These are phyloP conservation scores for Colletotrichum kahawae DNA, from an alignment of 2,329 filamentous ascomycete genomes.

Conservation along the genomic window DNA sequence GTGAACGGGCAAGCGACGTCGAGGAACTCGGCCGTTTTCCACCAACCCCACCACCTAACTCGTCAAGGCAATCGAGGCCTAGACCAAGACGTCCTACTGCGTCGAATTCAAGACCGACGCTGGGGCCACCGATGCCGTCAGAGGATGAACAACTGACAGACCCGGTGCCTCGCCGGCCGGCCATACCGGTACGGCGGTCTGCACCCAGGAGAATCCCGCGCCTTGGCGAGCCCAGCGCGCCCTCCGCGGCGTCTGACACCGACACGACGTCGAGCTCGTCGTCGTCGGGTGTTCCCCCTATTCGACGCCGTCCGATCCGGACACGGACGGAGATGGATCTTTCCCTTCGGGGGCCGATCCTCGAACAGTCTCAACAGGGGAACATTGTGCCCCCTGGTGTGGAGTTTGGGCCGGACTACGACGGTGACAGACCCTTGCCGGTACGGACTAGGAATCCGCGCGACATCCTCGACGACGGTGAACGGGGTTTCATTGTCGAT, in stretches of 20 bases:
- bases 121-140: not conserved
- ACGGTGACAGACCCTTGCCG: not conserved
- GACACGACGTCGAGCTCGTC: slow-evolving; percentile 14
- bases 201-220: not conserved
- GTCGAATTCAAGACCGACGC: not conserved
- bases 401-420: slow-evolving; percentile 1
- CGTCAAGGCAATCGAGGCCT: not conserved
- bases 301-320: slow-evolving; percentile 1
- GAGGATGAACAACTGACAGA: slow-evolving; percentile 10
- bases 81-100: not conserved
- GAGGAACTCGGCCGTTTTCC: not conserved
- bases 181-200: not conserved
- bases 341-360: slow-evolving; percentile 2
- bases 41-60: not conserved
- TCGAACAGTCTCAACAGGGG: not conserved
- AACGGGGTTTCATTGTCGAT: slow-evolving; percentile 17
- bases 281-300: not conserved
- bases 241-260: slow-evolving; percentile 5
- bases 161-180: slow-evolving; percentile 1
- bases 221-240: not conserved
- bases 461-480: slow-evolving; percentile 12
- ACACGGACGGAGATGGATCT: not conserved
- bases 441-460: slow-evolving; percentile 12
- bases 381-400: not conserved
- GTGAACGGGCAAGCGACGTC: not conserved